These are phyloP conservation scores for Epichloe aotearoae DNA, from an alignment of 2,329 filamentous ascomycete species.

Conservation along the genomic window DNA sequence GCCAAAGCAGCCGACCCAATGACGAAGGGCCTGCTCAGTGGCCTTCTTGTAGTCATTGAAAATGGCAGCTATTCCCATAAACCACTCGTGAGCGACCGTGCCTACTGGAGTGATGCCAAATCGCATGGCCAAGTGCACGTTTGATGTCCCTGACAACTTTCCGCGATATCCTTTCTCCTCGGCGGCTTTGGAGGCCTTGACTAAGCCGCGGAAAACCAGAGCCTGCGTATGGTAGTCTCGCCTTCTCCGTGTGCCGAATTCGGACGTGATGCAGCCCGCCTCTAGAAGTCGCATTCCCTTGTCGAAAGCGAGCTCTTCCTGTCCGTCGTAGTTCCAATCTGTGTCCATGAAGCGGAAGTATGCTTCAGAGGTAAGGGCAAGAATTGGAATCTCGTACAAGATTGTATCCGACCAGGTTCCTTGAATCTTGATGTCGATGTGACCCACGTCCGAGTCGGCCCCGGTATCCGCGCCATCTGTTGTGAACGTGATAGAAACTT, in stretches of 20 bases:
- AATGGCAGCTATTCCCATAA: slow-evolving; percentile 95
- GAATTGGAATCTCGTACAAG: slow-evolving; percentile 88
- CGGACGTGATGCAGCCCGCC: slow-evolving; percentile 77
- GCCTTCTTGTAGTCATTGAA: slow-evolving; percentile 73
- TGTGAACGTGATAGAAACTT: slow-evolving; percentile 59
- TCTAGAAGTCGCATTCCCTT: slow-evolving; percentile 71
- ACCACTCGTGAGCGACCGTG: slow-evolving; percentile 93
- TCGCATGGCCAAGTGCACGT: slow-evolving; percentile 93
- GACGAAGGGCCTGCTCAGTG: slow-evolving; percentile 69
- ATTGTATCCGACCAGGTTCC: slow-evolving; percentile 92
- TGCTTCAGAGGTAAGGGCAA: slow-evolving; percentile 85
- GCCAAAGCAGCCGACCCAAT: slow-evolving; percentile 89
- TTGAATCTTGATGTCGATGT: slow-evolving; percentile 62
- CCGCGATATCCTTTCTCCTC: slow-evolving; percentile 52
- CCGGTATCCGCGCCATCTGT: slow-evolving; percentile 42
- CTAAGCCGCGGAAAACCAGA: slow-evolving; percentile 76
- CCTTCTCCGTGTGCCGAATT: slow-evolving; percentile 82
- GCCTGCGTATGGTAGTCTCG: slow-evolving; percentile 94
- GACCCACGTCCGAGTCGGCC: slow-evolving; percentile 54
- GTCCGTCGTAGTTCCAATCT: slow-evolving; percentile 80
- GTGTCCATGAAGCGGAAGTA: slow-evolving; percentile 95
- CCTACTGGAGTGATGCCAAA: slow-evolving; percentile 75
- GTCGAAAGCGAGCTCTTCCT: slow-evolving; percentile 69
- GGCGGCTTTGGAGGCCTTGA: slow-evolving; percentile 61
- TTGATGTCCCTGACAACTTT: slow-evolving; percentile 78